Evolutionary conservation across 352 stramenopile genomes (phyloP).

Genomic region (Phytopythium sindhum): DNA sequence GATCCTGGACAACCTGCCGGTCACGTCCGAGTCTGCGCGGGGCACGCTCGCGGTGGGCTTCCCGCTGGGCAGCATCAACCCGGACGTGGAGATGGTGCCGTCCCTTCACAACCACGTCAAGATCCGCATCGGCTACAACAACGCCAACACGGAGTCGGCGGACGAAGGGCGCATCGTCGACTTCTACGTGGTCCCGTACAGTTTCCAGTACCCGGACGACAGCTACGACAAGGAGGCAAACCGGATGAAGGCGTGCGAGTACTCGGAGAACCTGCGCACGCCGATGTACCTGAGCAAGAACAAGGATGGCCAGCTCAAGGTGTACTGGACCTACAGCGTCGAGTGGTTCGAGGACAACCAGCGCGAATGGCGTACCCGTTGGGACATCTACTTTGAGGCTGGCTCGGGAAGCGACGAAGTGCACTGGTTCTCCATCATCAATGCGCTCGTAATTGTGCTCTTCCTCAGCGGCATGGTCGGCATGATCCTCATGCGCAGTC

Average conservation of each 20-base stretch:
- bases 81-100: constrained; percentile 88
- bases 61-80: constrained; percentile 87
- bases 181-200: constrained; percentile 98
- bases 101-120: constrained; percentile 99
- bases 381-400: constrained; percentile 98
- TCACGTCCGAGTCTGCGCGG: constrained; percentile 69
- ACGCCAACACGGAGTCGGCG: constrained; percentile 43
- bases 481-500: constrained; percentile 98
- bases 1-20: constrained; percentile 99
- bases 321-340: constrained; percentile 98
- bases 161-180: constrained; percentile 97
- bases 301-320: constrained; percentile 78
- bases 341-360: constrained; percentile 94
- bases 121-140: constrained; percentile 98
- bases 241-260: constrained; percentile 76
- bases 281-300: constrained; percentile 82
- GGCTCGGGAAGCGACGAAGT: constrained; percentile 92
- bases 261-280: constrained; percentile 54
- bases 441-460: constrained; percentile 98
- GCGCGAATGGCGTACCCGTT: constrained; percentile 97
- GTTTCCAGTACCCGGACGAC: constrained; percentile 91
- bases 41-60: constrained; percentile 79
- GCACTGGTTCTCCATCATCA: constrained; percentile 99
- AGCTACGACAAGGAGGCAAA: constrained; percentile 58
- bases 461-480: constrained; percentile 99